Evolutionary conservation across 2,329 filamentous ascomycete species (phyloP).

Genomic region (Hypoxylon sp.): DNA sequence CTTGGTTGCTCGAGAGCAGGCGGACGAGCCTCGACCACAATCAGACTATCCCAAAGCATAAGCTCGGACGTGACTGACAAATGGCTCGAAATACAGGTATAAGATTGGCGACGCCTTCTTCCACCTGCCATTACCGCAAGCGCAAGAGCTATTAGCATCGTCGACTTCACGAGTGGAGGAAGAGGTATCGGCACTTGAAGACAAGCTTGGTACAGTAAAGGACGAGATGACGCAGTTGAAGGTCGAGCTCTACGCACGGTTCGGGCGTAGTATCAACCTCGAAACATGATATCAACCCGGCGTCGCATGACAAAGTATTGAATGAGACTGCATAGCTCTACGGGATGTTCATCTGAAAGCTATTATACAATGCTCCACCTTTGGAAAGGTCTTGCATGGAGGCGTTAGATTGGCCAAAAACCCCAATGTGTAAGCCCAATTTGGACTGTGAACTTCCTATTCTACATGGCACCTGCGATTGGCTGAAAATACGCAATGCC

Average conservation of each 20-base stretch:
- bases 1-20: background rate
- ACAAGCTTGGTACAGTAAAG: constrained; percentile 77
- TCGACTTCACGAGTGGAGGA: constrained; percentile 80
- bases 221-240: constrained; percentile 94
- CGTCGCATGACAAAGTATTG: background rate
- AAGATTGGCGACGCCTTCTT: constrained; percentile 98
- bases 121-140: constrained; percentile 83
- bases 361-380: background rate
- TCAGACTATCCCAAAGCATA: background rate
- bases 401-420: background rate
- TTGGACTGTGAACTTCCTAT: background rate
- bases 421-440: background rate
- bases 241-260: constrained; percentile 91
- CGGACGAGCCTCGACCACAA: background rate
- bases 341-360: background rate
- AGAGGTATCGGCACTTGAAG: constrained; percentile 81
- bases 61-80: constrained; percentile 20
- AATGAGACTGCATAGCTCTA: background rate
- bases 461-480: background rate
- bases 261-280: constrained; percentile 96
- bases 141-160: constrained; percentile 83
- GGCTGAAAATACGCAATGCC: background rate
- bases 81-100: constrained; percentile 71
- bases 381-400: background rate
- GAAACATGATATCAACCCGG: constrained; percentile 72